Evolutionary conservation across 2,329 filamentous ascomycete species (phyloP).

Genomic region (Fusarium neocosmosporiellum): DNA sequence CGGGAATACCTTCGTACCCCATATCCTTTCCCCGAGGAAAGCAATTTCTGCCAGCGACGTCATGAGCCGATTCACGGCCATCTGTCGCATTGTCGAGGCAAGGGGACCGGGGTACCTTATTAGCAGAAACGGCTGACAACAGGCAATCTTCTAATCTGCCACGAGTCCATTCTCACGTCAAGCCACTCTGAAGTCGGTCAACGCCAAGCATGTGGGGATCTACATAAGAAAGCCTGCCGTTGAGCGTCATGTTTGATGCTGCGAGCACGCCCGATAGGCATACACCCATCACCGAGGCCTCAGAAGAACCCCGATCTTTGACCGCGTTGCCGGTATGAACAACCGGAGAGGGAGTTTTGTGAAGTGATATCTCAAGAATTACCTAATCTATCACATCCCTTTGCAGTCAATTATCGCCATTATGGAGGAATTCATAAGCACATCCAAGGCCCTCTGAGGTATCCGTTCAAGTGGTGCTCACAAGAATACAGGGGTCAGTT

Average conservation of each 20-base stretch:
- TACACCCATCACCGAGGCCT: conserved; percentile 21
- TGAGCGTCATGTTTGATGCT: conserved; percentile 12
- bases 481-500: background rate
- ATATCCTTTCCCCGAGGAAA: background rate
- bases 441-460: background rate
- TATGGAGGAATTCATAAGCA: background rate
- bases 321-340: background rate
- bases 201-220: conserved; percentile 28
- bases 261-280: conserved; percentile 19
- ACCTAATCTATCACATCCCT: background rate
- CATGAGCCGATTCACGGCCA: conserved; percentile 20
- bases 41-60: conserved; percentile 19
- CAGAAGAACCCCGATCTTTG: background rate
- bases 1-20: conserved; percentile 3
- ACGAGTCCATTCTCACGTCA: conserved; percentile 16
- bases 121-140: conserved; percentile 1
- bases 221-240: conserved; percentile 5
- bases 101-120: background rate
- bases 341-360: background rate
- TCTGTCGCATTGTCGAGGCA: background rate
- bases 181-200: conserved; percentile 16
- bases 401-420: background rate
- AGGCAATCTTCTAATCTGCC: conserved; percentile 3
- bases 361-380: background rate
- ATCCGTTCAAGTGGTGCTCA: background rate